Evolutionary conservation across 305 asterid genomes (phyloP).

Genomic region (Petunia hybrid): DNA sequence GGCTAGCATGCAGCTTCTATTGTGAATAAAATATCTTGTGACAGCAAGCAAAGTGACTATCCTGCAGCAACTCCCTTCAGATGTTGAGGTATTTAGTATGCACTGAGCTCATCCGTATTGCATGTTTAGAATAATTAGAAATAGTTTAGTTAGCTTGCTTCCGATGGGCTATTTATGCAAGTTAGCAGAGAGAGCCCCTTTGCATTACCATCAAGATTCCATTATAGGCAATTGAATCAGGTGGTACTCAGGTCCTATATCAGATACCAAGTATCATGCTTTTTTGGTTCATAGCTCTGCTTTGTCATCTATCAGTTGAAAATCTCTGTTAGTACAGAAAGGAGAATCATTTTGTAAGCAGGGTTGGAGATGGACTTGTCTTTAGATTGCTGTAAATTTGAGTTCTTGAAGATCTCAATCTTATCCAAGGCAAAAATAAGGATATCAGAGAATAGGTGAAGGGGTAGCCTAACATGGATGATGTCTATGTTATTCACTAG

Average conservation of each 20-base stretch:
- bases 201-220: conserved; percentile 77
- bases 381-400: neutral
- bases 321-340: neutral
- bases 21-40: too few species aligned
- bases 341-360: neutral
- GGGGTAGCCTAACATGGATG: neutral
- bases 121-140: neutral
- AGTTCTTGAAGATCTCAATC: neutral
- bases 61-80: conserved; percentile 68
- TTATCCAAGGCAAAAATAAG: conserved; percentile 4
- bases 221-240: conserved; percentile 66
- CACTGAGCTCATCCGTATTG: neutral
- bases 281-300: conserved; percentile 86
- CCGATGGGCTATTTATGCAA: conserved; percentile 45
- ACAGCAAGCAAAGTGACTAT: conserved; percentile 29
- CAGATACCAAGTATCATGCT: conserved; percentile 93
- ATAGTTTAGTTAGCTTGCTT: neutral
- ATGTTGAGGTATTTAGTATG: conserved; percentile 61
- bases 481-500: neutral
- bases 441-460: neutral
- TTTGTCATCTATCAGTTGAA: conserved; percentile 28
- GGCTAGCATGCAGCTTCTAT: too few species aligned
- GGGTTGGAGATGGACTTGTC: neutral
- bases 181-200: conserved; percentile 78
- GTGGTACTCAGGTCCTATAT: conserved; percentile 80